Evolutionary conservation across 1,284 basidiomycete species (phyloP), one percentile per base, ranked within the genome.

Genomic region (Marasmius oreades): DNA sequence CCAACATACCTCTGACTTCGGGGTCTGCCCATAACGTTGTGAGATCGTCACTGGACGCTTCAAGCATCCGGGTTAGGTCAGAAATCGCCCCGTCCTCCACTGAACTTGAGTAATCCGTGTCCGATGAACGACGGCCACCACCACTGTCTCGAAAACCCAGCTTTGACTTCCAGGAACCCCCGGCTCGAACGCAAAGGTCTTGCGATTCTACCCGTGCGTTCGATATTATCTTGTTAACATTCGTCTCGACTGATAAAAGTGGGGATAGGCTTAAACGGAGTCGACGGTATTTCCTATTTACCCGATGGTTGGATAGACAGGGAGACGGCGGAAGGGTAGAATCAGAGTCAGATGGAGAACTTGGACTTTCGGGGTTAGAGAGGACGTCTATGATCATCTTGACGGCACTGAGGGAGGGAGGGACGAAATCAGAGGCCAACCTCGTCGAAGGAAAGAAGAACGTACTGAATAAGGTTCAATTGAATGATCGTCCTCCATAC

Each of bases 401-500:
- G 56, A 86, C 68, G 12, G 81, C 80, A 1, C 82, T 84, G 59
- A 44, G 23, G 52, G 37, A 52, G 18, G 50, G 24, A 22, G 37
- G 18, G 24, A 26, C 16, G 36, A 34, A 28, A 50, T 53, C 20
- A n/a, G 44, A 31, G 26, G 22, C 23, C 1, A 34, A 55, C n/a
- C 12, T 4, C 20, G 22, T n/a, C 14, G 16, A 50, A 16, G 34
- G 24, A 5, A 44, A 31, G 26, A 10, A 54, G 5, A 7, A 37
- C 75, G 14, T 57, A 85, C 81, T 79, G 72, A 57, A 89, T 86
- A 59, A 88, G 69, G 64, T 88, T 88, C 45, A 88, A 77, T 59
- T 88, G 84, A 28, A 88, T 78, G 55, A 88, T 77, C 12, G 79
- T 77, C 58, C 77, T 79, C 86, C 86, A 89, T 11, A 80, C 76